Evolutionary conservation across 2,329 filamentous ascomycete genomes (phyloP).

Genomic region (Cadophora gregata): DNA sequence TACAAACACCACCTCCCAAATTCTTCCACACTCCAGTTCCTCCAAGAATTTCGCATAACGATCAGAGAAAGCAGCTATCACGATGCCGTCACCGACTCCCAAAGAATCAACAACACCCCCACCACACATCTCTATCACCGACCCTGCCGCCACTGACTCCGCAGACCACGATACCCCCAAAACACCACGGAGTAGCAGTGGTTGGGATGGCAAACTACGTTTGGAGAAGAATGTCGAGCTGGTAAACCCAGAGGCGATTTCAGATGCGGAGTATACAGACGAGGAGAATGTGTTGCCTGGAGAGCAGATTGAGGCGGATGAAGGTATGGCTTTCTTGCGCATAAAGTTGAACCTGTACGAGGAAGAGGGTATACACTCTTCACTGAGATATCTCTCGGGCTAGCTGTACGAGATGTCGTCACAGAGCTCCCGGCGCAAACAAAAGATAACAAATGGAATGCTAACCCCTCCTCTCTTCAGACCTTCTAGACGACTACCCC

Average conservation of each 20-base stretch:
- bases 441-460: neutral
- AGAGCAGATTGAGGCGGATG: slow-evolving; percentile 80
- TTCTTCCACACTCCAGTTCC: neutral
- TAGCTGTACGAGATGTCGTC: neutral
- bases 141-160: slow-evolving; percentile 26
- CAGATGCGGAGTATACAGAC: slow-evolving; percentile 86
- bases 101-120: slow-evolving; percentile 33
- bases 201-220: slow-evolving; percentile 85
- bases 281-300: slow-evolving; percentile 71
- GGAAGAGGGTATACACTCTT: neutral
- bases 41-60: neutral
- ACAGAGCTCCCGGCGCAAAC: neutral
- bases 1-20: neutral
- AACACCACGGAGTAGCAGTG: slow-evolving; percentile 60
- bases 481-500: slow-evolving; percentile 66
- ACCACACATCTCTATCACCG: slow-evolving; percentile 38
- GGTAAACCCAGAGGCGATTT: slow-evolving; percentile 80
- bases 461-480: slow-evolving; percentile 45
- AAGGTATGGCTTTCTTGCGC: slow-evolving; percentile 59
- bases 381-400: neutral
- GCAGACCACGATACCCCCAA: slow-evolving; percentile 39
- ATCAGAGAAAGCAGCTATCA: neutral
- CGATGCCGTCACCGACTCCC: slow-evolving; percentile 33
- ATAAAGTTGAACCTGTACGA: neutral
- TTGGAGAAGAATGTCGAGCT: slow-evolving; percentile 73